These are phyloP conservation scores for Pyrenula massariospora DNA, from an alignment of 495 filamentous ascomycete species.

Conservation along the genomic window DNA sequence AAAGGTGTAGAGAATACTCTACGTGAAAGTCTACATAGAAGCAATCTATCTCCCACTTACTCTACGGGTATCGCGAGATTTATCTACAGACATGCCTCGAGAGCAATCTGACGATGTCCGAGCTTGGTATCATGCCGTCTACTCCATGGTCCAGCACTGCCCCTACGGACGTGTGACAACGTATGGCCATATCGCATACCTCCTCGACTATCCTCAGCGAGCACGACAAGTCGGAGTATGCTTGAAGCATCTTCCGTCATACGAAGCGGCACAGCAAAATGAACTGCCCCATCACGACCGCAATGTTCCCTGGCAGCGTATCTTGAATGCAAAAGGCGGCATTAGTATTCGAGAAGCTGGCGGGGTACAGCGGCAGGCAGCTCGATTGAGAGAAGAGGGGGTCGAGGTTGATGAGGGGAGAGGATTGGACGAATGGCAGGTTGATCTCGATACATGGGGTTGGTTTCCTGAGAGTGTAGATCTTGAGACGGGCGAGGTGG, in stretches of 20 bases:
- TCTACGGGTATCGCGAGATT: too few species aligned
- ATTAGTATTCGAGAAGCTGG: slow-evolving; percentile 72
- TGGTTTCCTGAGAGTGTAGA: slow-evolving; percentile 53
- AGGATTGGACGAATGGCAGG: slow-evolving; percentile 47
- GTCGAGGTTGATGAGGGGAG: slow-evolving; percentile 55
- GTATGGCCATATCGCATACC: slow-evolving; percentile 76
- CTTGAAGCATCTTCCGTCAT: slow-evolving; percentile 67
- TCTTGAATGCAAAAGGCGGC: slow-evolving; percentile 74
- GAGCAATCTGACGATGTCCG: slow-evolving; percentile 67
- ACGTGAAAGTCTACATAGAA: too few species aligned
- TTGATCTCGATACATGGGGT: slow-evolving; percentile 56
- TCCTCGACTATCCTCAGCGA: slow-evolving; percentile 63
- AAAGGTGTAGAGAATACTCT: too few species aligned
- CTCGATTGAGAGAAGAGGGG: slow-evolving; percentile 53
- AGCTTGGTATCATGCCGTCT: slow-evolving; percentile 75
- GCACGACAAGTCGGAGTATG: slow-evolving; percentile 78
- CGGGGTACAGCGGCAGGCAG: slow-evolving; percentile 57
- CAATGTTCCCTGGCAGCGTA: slow-evolving; percentile 91
- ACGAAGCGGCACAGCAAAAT: slow-evolving; percentile 19
- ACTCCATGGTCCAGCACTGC: slow-evolving; percentile 71
- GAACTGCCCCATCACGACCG: slow-evolving; percentile 45
- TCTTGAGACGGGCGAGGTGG: slow-evolving; percentile 36
- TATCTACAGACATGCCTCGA: too few species aligned
- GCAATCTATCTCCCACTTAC: too few species aligned
- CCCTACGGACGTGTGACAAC: slow-evolving; percentile 72